Base-by-base conservation (phyloP, 139 green algal genomes). In the Diplosphaera chodatii region DNA sequence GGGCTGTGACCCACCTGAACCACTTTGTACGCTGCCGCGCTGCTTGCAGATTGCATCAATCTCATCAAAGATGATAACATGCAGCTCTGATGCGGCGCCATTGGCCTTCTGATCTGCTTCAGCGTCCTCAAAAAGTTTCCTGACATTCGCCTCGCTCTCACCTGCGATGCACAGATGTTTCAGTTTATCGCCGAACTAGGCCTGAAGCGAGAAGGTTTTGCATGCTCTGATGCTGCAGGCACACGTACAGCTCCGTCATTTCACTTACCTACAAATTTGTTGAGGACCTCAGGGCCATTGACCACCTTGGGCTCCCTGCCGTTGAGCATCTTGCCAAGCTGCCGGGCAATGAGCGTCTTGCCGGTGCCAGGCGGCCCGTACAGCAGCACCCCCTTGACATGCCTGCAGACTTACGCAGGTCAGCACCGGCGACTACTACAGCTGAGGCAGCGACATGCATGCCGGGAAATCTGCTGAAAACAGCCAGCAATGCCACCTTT, bases 41-140 rank as follows among this genome's bases (percentile, higher is more conserved):
- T 56, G 55, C 74, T 98, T 97, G 89, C 96, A 99, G 76, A 99
- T 97, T 69, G 96, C 94, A 74, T 99, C 96, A 63, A 99, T 99
- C 86, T 99, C 96, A 75, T 99, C 96, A 80, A 99, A 99, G 76
- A 99, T 99, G 87, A 99, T 99, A 72, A 99, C 94, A 82, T 99
- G 96, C 76, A 99, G 86, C 28, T 97, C 91, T 27, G 83, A 89
- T 25, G 83, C 80, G 18, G 96, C 92, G 10, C 90, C 82, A 67
- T 88, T 83, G 21, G 76, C 66, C 4, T 41, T 33, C 56, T 92
- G 82, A 73, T 98, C 93, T 5, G 81, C 82, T 71, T 99, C 94
- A 2, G 94, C 94, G 31, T 99, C 94, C 66, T 64, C 55, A 86
- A 99, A 99, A 62, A 99, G 87, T 29, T 94, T 90, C 8, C 96